phyloP scores from a whole-genome alignment of 805 yeast species.

The Candida maesae region DNA sequence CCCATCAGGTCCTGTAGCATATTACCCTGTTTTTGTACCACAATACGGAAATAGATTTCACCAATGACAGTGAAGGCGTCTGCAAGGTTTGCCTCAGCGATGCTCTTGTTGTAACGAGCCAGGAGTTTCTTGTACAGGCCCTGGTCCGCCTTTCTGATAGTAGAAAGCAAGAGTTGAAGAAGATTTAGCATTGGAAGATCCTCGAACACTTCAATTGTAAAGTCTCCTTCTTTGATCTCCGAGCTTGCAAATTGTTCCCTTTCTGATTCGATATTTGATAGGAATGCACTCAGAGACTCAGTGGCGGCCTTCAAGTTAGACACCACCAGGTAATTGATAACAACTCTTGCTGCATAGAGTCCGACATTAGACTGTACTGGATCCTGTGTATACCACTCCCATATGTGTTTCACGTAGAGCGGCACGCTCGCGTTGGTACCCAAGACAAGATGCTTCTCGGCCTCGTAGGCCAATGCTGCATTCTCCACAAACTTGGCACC shows the following conservation, averaged over 20 bases:
- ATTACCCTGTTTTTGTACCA: conserved; percentile 48
- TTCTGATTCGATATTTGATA: conserved; percentile 8
- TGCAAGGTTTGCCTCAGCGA: conserved; percentile 34
- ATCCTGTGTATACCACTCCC: conserved; percentile 42
- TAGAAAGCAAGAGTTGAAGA: conserved; percentile 57
- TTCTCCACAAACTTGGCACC: conserved; percentile 58
- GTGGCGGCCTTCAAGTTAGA: conserved; percentile 60
- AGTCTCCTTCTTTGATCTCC: conserved; percentile 29
- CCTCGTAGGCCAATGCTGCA: conserved; percentile 50
- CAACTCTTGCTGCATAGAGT: conserved; percentile 49
- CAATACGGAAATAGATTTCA: conserved; percentile 55
- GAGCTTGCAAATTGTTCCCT: conserved; percentile 22
- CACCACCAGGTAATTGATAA: conserved; percentile 69
- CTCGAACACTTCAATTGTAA: conserved; percentile 36
- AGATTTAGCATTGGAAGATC: conserved; percentile 55
- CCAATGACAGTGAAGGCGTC: conserved; percentile 57
- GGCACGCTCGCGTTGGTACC: conserved; percentile 51
- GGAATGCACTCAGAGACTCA: conserved; percentile 36
- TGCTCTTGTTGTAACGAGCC: conserved; percentile 42
- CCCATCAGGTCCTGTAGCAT: conserved; percentile 75
- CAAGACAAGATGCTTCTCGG: conserved; percentile 68
- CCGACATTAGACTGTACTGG: conserved; percentile 28
- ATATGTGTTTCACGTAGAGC: conserved; percentile 40
- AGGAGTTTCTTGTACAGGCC: conserved; percentile 52
- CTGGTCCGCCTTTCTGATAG: conserved; percentile 52